Evolutionary conservation across 768 basidiomycete species (phyloP), one percentile per base, ranked within the genome.

Genomic region (Lactarius vividus): DNA sequence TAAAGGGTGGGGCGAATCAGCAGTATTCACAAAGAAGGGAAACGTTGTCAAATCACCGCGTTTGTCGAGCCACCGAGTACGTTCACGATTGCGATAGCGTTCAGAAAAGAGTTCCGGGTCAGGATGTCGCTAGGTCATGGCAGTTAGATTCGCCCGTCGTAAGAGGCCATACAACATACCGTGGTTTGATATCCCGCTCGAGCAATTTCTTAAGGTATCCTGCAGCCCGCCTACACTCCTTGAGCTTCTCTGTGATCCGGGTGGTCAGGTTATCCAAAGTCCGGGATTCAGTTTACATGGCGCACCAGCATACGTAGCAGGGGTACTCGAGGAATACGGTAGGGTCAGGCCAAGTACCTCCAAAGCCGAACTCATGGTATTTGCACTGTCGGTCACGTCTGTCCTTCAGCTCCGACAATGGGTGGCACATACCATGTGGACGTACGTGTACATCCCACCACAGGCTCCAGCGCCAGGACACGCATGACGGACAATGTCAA

Each of bases 31-130:
- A 9, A 20, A 9, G 23, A 2, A 8, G 1, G 20, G 35, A 13
- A n/a, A 29, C 59, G 29, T 26, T 23, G 40, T 13, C 26, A 15
- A 4, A 20, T 29, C 71, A 91, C 91, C 23, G 92, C 88, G 73
- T 95, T 95, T 5, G 94, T 96, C 1, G 91, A 93, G 20, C 94
- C 94, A 37, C 93, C 93, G 2, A 95, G 80, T 56, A 92, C 78
- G 72, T 87, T 93, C 49, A 92, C 81, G 55, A 94, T 81, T 18
- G 86, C 83, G 68, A 95, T 91, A 16, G 93, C 93, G 71, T 95
- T 95, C 71, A 93, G 75, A 78, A 96, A 93, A 4, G 88, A 84
- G 57, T 83, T 77, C 42, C 85, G 84, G 9, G 88, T 89, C 42
- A 89, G 75, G 71, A 88, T 89, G 68, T 88, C 88, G 70, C 82